Evolutionary conservation across 2,329 filamentous ascomycete species (phyloP), one percentile per base, ranked within the genome.

Genomic region (Sordariomycetes sp.): DNA sequence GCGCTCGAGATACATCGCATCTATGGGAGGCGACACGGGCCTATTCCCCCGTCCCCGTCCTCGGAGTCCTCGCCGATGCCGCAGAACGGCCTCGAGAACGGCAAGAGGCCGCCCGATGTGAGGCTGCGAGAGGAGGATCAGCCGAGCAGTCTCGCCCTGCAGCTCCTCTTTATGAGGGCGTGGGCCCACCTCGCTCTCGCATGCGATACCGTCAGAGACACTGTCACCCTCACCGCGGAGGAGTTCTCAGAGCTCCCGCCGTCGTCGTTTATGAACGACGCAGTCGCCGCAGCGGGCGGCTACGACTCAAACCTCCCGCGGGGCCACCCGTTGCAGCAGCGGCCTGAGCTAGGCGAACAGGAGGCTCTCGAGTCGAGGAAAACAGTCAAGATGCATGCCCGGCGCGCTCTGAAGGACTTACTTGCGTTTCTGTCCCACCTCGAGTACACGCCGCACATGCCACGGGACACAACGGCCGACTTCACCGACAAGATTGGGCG

Each of bases 131-230:
- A 56, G 28, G 55, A 56, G n/a, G 55, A 56, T 60, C 87, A 91
- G 62, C 89, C 89, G 15, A 86, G 77, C 63, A 89, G 88, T 66
- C 73, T 91, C 61, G 85, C 89, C 66, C 76, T 79, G 53, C 89
- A 94, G 65, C 69, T 94, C 4, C 69, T 89, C 4, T 92, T 94
- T 67, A 86, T 91, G 62, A 80, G 89, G 52, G 89, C 83, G 1
- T 80, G 81, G 5, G 82, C 84, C 5, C 87, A 91, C 66, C 73
- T 95, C 39, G 81, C 80, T 3, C 76, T 90, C 64, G 87, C 89
- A 15, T 56, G 55, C 34, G 48, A 56, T 15, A 13, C 34, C 32
- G 55, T 52, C 32, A 48, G 55, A 15, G 45, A 56, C 6, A 56
- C 55, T 13, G 39, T 57, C 24, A 34, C 36, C n/a, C 34, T 57